Percentiles rank a stretch among this genome's conserved stretches.
Evolutionary conservation across 371 early-diverging fungal genomes (phyloP).

Genomic region (Mortierella sp.): DNA sequence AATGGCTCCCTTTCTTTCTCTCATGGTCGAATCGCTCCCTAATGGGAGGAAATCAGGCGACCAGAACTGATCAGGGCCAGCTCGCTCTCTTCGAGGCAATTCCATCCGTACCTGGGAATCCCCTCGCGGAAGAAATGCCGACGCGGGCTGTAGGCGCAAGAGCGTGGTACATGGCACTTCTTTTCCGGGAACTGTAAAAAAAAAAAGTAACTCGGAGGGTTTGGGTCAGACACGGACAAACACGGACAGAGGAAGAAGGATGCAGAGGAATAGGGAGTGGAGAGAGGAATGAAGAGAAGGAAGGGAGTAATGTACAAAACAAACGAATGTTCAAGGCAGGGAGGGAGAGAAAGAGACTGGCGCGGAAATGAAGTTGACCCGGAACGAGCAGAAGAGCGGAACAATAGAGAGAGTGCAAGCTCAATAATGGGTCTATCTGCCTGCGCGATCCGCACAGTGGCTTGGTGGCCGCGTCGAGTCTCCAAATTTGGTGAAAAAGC

Average conservation of each 20-base stretch:
- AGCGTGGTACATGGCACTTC: constrained; percentile 27
- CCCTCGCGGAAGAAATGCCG: constrained; percentile 26
- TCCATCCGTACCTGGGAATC: constrained; percentile 24
- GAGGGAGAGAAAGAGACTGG: neutral
- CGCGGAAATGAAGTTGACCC: neutral
- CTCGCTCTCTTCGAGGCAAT: neutral
- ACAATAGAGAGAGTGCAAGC: neutral
- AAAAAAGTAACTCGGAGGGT: neutral
- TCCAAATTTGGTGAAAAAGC: too few species aligned
- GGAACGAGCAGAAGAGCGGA: neutral
- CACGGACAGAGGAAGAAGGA: neutral
- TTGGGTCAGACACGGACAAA: neutral
- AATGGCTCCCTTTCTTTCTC: too few species aligned
- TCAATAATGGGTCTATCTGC: neutral
- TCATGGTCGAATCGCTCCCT: too few species aligned
- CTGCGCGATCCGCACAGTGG: constrained; percentile 1
- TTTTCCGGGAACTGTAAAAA: neutral
- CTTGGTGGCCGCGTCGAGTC: too few species aligned
- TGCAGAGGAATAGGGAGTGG: neutral
- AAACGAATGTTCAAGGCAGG: too few species aligned
- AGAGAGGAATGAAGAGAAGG: neutral
- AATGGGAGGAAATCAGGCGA: too few species aligned
- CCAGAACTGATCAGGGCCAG: too few species aligned
- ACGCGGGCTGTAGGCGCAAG: constrained; percentile 40
- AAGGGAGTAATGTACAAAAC: neutral